Percentiles rank a stretch among this genome's conserved stretches.
Conservation (phyloP, 176 grass and related monocot species). For the Musa schizocarpa region DNA sequence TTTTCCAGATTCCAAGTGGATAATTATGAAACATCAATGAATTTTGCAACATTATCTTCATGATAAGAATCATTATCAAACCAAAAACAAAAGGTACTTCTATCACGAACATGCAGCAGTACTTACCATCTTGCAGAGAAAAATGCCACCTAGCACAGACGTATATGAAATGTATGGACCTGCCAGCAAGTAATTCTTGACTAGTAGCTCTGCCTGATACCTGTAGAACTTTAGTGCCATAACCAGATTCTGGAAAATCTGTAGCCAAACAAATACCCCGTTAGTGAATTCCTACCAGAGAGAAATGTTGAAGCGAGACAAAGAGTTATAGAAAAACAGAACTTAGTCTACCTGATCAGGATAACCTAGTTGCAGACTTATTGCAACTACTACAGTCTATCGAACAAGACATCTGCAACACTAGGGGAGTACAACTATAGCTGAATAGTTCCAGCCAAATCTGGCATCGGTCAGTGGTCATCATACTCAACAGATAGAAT, state of each 20-base stretch:
- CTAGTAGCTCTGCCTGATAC: constrained; percentile 57
- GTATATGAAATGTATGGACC: constrained; percentile 60
- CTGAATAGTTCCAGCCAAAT: not conserved
- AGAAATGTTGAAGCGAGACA: not conserved
- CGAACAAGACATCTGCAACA: not conserved
- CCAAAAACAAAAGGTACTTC: not conserved
- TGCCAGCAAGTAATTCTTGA: constrained; percentile 77
- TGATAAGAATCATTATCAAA: not conserved
- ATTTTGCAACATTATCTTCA: not conserved
- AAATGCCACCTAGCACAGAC: constrained; percentile 63
- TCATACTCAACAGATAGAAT: not conserved
- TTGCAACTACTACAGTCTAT: not conserved
- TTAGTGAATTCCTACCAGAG: not conserved
- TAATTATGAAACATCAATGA: not conserved
- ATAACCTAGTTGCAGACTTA: not conserved
- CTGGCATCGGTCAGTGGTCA: not conserved
- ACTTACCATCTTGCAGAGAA: constrained; percentile 88
- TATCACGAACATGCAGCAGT: not conserved
- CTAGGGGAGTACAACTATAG: not conserved
- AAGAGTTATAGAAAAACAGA: no score
- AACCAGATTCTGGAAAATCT: constrained; percentile 16
- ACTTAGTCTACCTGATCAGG: not conserved
- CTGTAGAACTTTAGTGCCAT: constrained; percentile 58
- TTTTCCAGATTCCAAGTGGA: not conserved
- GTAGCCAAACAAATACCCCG: not conserved